Percentiles rank a stretch among this genome's conserved stretches.
phyloP scores from a whole-genome alignment of 768 basidiomycete genomes.

The Glaciozyma martinii region DNA sequence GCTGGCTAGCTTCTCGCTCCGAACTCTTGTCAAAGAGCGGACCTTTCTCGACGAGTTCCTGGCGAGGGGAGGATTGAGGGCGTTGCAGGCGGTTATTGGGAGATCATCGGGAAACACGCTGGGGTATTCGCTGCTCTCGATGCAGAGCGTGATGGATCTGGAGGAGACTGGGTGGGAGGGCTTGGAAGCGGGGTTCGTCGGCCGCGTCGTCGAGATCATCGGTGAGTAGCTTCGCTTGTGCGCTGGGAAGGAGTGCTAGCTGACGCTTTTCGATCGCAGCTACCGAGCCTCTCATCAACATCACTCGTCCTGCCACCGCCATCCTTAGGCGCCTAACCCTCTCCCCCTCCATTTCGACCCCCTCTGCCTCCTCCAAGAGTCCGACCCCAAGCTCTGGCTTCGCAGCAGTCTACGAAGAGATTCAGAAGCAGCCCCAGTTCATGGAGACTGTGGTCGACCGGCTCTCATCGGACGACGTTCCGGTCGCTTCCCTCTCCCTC shows the following conservation, averaged over 20 bases:
- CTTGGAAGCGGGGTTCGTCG: slow-evolving; percentile 63
- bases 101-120: slow-evolving; percentile 68
- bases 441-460: slow-evolving; percentile 74
- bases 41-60: slow-evolving; percentile 73
- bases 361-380: slow-evolving; percentile 37
- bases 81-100: slow-evolving; percentile 62
- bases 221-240: not conserved
- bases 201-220: slow-evolving; percentile 22
- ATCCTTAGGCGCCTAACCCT: slow-evolving; percentile 65
- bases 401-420: slow-evolving; percentile 67
- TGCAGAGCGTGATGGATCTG: slow-evolving; percentile 81
- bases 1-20: slow-evolving; percentile 64
- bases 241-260: not conserved
- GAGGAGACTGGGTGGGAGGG: slow-evolving; percentile 65
- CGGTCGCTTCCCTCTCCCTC: slow-evolving; percentile 49
- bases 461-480: slow-evolving; percentile 57
- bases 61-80: slow-evolving; percentile 57
- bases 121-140: slow-evolving; percentile 72
- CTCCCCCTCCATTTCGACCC: not conserved
- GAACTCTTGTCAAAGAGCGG: slow-evolving; percentile 54
- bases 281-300: slow-evolving; percentile 71
- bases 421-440: slow-evolving; percentile 60
- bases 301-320: slow-evolving; percentile 80
- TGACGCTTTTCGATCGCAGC: slow-evolving; percentile 44
- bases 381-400: slow-evolving; percentile 63